Evolutionary conservation across 306 rosid species (phyloP), one percentile per base, ranked within the genome.

Genomic region (Psophocarpus tetragonolobus): DNA sequence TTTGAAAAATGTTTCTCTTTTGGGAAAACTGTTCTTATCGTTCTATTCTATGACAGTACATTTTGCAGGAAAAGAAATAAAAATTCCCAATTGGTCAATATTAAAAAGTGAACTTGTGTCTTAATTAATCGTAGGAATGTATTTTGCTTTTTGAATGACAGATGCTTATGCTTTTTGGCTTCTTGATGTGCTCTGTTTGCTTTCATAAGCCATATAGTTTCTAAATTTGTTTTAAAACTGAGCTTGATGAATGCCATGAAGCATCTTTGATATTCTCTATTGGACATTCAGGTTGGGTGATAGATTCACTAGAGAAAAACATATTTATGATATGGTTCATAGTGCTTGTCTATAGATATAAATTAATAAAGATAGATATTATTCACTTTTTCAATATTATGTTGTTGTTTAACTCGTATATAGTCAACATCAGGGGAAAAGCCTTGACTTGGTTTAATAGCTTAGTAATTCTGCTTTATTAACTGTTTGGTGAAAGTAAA

Each of bases 111-210:
- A 27, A 67, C 27, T 77, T 54, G 36, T 17, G 15, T 8, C 17
- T 27, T 63, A 63, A 33, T 35, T 35, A 35, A 7, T 35, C 35
- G 47, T 17, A 8, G 0, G 12, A 33, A 11, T 68, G 39, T 56
- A 38, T 62, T 33, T 51, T 68, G 39, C 42, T 26, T 62, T 33
- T 51, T 67, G 1, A 27, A 41, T 67, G 12, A 26, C 8, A 4
- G 54, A 77, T 77, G 68, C 12, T 27, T 20, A 39, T 77, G 24
- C 48, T 3, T 57, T 68, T 67, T 77, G 47, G 26, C 17, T 53
- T 58, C 15, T 27, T 42, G 38, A 26, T 42, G 10, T 54, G 42
- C 18, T 57, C 12, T 69, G 76, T 60, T 58, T 47, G 42, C 68
- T 72, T 72, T 51, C 47, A 39, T 62, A 26, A 38, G 48, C 27